A percentile compares a stretch with the other conserved stretches of the same genome.
Evolutionary conservation across 768 basidiomycete species (phyloP).

Genomic region (Boletus reticuloceps): DNA sequence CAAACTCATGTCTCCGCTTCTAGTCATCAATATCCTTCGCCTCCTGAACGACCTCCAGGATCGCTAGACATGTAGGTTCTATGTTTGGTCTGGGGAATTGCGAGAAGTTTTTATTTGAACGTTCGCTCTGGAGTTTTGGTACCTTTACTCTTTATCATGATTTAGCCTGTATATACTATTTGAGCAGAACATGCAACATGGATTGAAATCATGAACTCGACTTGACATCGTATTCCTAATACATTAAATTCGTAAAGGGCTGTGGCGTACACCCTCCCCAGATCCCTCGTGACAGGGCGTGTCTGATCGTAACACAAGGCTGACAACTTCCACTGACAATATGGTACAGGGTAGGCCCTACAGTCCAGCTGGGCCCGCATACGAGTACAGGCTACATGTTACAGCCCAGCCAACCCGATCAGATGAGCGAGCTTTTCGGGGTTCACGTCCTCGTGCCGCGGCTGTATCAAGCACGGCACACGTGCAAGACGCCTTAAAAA

Average conservation of each 20-base stretch:
- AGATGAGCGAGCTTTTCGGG: conserved; percentile 13
- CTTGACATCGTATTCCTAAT: background rate
- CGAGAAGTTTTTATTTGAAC: background rate
- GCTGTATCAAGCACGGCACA: conserved; percentile 9
- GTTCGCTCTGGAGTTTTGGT: background rate
- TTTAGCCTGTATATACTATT: conserved; percentile 26
- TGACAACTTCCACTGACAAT: background rate
- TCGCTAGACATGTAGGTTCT: no score
- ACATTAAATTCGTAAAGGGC: background rate
- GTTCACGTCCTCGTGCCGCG: conserved; percentile 4
- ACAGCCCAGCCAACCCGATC: conserved; percentile 5
- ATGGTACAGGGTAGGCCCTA: background rate
- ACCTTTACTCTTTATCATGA: conserved; percentile 3
- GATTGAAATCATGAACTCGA: background rate
- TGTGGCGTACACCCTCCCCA: background rate
- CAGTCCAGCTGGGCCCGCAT: background rate
- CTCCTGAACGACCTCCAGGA: conserved; percentile 61
- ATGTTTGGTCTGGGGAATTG: background rate
- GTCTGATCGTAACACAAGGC: background rate
- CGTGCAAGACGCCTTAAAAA: conserved; percentile 10
- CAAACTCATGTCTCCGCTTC: background rate
- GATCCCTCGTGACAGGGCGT: background rate
- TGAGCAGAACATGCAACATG: background rate
- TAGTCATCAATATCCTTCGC: conserved; percentile 84
- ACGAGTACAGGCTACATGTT: background rate